A percentile compares a stretch with the other conserved stretches of the same genome.
Evolutionary conservation across 2,329 filamentous ascomycete species (phyloP).

Genomic region (Microcera coccophila): DNA sequence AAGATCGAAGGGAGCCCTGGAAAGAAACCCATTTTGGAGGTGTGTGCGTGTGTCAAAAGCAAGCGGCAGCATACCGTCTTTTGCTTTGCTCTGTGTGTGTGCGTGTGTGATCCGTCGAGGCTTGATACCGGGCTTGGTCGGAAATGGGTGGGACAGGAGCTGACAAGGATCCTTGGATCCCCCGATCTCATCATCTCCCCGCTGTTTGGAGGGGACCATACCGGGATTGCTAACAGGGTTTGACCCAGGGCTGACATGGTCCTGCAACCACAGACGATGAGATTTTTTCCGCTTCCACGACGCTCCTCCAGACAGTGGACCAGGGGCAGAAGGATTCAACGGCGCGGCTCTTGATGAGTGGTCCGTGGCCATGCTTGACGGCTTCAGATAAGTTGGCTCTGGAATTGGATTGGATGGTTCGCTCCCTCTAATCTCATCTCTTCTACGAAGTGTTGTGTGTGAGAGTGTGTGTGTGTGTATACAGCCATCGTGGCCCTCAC

Average conservation of each 20-base stretch:
- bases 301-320: not conserved
- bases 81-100: conserved; percentile 6
- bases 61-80: conserved; percentile 15
- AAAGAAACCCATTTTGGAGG: not conserved
- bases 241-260: not conserved
- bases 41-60: conserved; percentile 15
- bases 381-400: conserved; percentile 10
- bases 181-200: not conserved
- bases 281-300: not conserved
- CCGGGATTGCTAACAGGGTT: too few relatives aligned
- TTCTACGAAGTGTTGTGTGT: not conserved
- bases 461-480: not conserved
- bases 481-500: too few relatives aligned
- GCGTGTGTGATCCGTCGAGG: not conserved
- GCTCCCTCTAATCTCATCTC: too few relatives aligned
- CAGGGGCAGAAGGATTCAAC: not conserved
- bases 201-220: not conserved
- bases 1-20: not conserved
- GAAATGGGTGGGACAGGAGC: not conserved
- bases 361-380: conserved; percentile 1
- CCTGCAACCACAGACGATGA: not conserved
- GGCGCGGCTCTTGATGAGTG: conserved; percentile 4
- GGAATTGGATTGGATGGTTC: too few relatives aligned
- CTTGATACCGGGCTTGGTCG: not conserved
- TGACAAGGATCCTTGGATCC: not conserved